Conservation (phyloP, 1,284 basidiomycete genomes). For the Chiua sp. region DNA sequence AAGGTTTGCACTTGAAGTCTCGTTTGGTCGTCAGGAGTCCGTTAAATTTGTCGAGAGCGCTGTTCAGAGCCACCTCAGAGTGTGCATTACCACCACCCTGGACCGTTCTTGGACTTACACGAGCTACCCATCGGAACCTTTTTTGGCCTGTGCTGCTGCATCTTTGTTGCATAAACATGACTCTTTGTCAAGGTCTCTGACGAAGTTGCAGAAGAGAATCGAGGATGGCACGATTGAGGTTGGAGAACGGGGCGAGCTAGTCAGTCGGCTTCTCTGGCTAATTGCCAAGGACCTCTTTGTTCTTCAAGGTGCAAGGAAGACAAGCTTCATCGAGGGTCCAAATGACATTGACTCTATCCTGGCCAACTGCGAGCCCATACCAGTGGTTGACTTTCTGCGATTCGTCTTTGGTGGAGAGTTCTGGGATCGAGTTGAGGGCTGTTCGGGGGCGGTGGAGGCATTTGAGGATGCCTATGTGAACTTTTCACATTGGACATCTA, state of each 20-base stretch:
- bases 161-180: not conserved
- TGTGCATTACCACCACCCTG: not conserved
- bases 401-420: not conserved
- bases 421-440: not conserved
- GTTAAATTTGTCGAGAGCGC: not conserved
- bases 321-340: not conserved
- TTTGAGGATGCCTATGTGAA: not conserved
- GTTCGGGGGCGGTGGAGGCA: not conserved
- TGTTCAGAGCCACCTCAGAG: not conserved
- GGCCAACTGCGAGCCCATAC: not conserved
- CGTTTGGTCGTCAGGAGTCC: not conserved
- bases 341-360: not conserved
- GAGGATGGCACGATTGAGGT: not conserved
- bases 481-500: not conserved
- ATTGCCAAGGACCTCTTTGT: not conserved
- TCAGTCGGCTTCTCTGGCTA: not conserved
- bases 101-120: not conserved
- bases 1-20: not conserved
- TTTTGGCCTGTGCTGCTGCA: not conserved
- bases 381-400: not conserved
- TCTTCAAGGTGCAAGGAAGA: too few relatives aligned
- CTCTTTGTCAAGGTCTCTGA: not conserved
- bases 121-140: not conserved
- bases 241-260: not conserved
- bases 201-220: not conserved